Evolutionary conservation across 208 protist genomes (phyloP).

Genomic region (Acanthamoeba triangularis): DNA sequence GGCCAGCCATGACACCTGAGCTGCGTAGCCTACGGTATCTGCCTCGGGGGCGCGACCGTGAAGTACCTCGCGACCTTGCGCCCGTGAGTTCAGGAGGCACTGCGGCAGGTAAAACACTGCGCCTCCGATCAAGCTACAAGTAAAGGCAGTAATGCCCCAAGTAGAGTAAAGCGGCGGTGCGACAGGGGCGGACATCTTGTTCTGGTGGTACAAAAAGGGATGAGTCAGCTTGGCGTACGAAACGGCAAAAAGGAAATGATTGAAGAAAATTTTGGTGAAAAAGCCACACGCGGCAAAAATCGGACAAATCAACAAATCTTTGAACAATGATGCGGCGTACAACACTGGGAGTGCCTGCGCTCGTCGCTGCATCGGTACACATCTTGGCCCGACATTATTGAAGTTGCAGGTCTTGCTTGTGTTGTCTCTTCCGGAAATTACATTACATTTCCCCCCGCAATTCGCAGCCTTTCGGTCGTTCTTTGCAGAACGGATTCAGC

Average conservation of each 20-base stretch:
- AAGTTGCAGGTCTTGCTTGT: no score
- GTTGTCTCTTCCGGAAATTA: background rate
- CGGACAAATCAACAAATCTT: no score
- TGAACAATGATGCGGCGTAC: background rate
- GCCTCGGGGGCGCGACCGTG: background rate
- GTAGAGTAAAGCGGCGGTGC: background rate
- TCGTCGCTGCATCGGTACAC: background rate
- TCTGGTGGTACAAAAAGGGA: no score
- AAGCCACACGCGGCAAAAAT: no score
- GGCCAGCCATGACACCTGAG: background rate
- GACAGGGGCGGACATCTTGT: background rate
- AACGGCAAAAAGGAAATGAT: background rate
- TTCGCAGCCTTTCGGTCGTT: background rate
- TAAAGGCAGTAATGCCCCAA: conserved; percentile 11
- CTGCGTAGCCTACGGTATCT: background rate
- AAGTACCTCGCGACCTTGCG: background rate
- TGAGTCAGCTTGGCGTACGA: no score
- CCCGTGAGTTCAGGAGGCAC: background rate
- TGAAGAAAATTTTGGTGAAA: no score
- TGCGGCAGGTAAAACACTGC: background rate
- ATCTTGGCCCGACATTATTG: no score
- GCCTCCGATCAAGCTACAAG: background rate
- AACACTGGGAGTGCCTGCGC: background rate
- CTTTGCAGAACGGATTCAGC: background rate
- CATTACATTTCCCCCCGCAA: background rate